These are phyloP conservation scores for Purshia tridentata DNA, from an alignment of 306 rosid species.

Conservation along the genomic window DNA sequence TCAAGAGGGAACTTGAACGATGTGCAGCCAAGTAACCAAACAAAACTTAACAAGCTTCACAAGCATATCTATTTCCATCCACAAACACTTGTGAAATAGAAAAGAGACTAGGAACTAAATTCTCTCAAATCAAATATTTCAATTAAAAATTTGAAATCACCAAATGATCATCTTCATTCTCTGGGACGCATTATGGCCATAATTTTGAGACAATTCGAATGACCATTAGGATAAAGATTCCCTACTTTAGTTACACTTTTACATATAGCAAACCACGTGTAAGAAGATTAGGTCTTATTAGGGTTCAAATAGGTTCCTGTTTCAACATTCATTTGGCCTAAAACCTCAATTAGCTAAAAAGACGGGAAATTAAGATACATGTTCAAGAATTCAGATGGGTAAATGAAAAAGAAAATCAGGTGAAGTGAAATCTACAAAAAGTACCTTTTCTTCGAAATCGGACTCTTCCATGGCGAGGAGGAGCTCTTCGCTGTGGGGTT, in stretches of 20 bases:
- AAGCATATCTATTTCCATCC: background rate
- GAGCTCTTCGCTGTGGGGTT: slow-evolving; percentile 83
- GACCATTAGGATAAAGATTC: background rate
- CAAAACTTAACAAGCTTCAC: background rate
- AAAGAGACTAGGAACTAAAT: background rate
- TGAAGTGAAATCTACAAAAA: background rate
- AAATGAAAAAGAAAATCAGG: background rate
- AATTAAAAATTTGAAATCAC: too few species aligned
- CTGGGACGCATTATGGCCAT: background rate
- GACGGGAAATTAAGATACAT: background rate
- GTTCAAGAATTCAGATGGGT: background rate
- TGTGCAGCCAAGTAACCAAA: background rate
- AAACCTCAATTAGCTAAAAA: background rate
- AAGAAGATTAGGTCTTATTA: background rate
- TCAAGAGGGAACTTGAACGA: background rate
- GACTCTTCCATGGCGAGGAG: slow-evolving; percentile 91
- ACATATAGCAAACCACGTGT: background rate
- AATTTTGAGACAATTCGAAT: background rate
- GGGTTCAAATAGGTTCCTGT: slow-evolving; percentile 12
- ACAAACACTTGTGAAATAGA: background rate
- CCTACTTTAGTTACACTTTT: background rate
- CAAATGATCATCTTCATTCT: too few species aligned
- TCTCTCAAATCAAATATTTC: too few species aligned
- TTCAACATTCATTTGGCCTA: background rate
- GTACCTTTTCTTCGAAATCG: slow-evolving; percentile 84